Base-by-base conservation (phyloP, 2,329 filamentous ascomycete genomes). In the Hymenotorrendiella dingleyae region DNA sequence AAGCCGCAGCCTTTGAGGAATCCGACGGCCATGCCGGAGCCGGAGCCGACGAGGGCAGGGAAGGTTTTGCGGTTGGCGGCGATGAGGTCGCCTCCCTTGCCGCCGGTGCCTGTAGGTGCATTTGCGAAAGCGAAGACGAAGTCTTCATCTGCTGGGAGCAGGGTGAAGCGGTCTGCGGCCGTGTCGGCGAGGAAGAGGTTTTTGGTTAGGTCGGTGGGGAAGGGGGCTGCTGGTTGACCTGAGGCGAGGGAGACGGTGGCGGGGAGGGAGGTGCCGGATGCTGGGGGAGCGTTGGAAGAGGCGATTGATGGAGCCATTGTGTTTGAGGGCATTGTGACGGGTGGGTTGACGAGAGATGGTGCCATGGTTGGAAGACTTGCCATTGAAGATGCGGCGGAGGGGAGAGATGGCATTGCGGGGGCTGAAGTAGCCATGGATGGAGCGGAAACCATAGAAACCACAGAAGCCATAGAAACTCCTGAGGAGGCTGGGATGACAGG, bases 1-100 rank as follows among this genome's bases (percentile, higher is more conserved):
- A 79, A 72, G 45, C 71, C 74, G 54, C 74, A 79, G 26, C 67
- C 63, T 24, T 66, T 64, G 27, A 79, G 60, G 53, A 70, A 70
- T 29, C 71, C 73, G 6, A 78, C 60, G 3, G 72, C 71, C 64
- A 74, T 73, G 44, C 67, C 67, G 26, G 70, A 61, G 16, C 68
- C 68, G 4, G 71, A 73, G 36, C 70, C 68, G 16, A 75, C 70
- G 16, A 79, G 68, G 20, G 74, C 72, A 3, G 76, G 75, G 61
- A 78, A 79, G 26, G 68, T 71, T 61, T 72, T 71, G 55, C 74
- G 68, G 63, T 77, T 75, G 33, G 74, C 72, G 16, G 67, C 63
- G 27, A 73, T 61, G 47, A 76, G 64, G 53, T 72, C 64, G 29
- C 73, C 73, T 28, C 71, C 73, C 33, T 62, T 58, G 45, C 68